Evolutionary conservation across 139 green algal genomes (phyloP).

Genomic region (Haematococcus lacustris): DNA sequence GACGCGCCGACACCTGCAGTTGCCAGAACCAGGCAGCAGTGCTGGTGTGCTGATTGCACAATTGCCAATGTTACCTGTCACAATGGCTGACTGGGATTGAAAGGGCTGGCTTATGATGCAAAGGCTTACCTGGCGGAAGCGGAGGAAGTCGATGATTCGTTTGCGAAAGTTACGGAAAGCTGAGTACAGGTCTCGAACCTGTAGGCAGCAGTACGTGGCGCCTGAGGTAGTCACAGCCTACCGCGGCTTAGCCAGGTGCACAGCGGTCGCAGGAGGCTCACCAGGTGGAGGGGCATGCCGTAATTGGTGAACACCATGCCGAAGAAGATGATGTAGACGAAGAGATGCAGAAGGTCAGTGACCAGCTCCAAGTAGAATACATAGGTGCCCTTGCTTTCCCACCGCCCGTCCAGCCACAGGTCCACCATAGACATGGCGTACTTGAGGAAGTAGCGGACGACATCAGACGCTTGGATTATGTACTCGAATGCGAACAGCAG

Average conservation of each 20-base stretch:
- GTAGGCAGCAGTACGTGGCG: background rate
- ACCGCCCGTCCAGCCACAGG: slow-evolving; percentile 74
- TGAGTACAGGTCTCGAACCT: slow-evolving; percentile 89
- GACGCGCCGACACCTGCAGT: slow-evolving; percentile 73
- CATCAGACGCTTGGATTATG: slow-evolving; percentile 74
- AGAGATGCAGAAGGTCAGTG: slow-evolving; percentile 92
- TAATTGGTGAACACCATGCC: slow-evolving; percentile 92
- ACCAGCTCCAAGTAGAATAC: slow-evolving; percentile 98
- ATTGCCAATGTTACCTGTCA: background rate
- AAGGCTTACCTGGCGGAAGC: slow-evolving; percentile 65
- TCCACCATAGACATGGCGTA: slow-evolving; percentile 65
- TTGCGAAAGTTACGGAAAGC: slow-evolving; percentile 92
- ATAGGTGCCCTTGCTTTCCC: slow-evolving; percentile 80
- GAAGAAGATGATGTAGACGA: slow-evolving; percentile 96
- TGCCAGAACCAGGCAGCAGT: background rate
- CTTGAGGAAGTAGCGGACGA: slow-evolving; percentile 71
- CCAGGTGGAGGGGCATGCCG: slow-evolving; percentile 91
- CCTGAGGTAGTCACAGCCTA: no score
- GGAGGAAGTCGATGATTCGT: slow-evolving; percentile 87
- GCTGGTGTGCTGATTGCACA: background rate
- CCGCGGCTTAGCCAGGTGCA: no score
- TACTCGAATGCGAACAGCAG: slow-evolving; percentile 99
- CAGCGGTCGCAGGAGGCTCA: no score
- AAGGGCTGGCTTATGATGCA: no score
- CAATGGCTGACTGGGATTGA: no score